Evolutionary conservation across 805 yeast species (phyloP).

Genomic region (Wickerhamiella azyma): DNA sequence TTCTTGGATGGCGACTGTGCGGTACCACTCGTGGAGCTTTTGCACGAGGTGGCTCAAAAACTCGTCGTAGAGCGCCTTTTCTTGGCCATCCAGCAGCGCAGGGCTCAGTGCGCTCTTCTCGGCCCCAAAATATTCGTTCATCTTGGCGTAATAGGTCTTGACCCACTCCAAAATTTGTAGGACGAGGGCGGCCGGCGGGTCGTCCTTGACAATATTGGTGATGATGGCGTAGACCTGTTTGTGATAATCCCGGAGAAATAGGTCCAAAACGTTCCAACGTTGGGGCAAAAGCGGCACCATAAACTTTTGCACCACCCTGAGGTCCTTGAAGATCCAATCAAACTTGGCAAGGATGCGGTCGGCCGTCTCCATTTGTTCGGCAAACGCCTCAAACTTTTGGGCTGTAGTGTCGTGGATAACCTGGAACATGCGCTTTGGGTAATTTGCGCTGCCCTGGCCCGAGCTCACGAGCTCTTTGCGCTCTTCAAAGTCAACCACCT

Average conservation of each 20-base stretch:
- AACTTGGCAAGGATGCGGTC: slow-evolving; percentile 49
- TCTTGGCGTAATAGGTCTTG: slow-evolving; percentile 43
- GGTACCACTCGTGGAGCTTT: slow-evolving; percentile 79
- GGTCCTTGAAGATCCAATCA: slow-evolving; percentile 74
- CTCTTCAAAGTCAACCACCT: slow-evolving; percentile 69
- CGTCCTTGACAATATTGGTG: slow-evolving; percentile 44
- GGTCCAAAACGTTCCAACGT: slow-evolving; percentile 58
- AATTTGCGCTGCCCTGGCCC: not conserved
- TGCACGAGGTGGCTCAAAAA: slow-evolving; percentile 55
- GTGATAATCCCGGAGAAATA: slow-evolving; percentile 54
- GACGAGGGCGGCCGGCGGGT: slow-evolving; percentile 69
- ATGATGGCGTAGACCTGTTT: slow-evolving; percentile 48
- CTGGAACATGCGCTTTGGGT: slow-evolving; percentile 31
- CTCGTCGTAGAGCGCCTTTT: slow-evolving; percentile 61
- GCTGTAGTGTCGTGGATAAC: slow-evolving; percentile 46
- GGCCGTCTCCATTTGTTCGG: slow-evolving; percentile 36
- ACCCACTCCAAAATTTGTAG: slow-evolving; percentile 67
- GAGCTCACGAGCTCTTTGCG: slow-evolving; percentile 50
- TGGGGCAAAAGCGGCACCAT: slow-evolving; percentile 49
- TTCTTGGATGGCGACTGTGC: slow-evolving; percentile 53
- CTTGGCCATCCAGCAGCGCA: slow-evolving; percentile 57
- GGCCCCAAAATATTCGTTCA: slow-evolving; percentile 39
- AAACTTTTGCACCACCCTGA: slow-evolving; percentile 48
- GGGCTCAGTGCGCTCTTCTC: slow-evolving; percentile 35
- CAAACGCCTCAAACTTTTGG: slow-evolving; percentile 56